Conservation (phyloP, 2,329 filamentous ascomycete species). For the Aspergillus sp. region DNA sequence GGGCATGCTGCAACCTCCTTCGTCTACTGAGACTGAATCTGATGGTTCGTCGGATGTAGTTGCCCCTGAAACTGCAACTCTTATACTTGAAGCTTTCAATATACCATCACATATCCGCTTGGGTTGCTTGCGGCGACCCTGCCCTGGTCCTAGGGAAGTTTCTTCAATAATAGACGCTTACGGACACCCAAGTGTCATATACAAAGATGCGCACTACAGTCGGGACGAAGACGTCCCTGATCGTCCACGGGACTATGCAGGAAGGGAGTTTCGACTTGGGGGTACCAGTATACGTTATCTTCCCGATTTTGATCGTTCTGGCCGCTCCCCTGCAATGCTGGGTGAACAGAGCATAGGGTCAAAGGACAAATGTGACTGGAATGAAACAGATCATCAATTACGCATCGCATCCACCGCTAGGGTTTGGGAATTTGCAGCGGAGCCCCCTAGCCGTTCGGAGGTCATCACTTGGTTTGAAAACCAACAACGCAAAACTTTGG, state of each 20-base stretch:
- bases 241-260: constrained; percentile 77
- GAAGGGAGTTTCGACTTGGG: constrained; percentile 76
- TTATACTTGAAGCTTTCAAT: constrained; percentile 31
- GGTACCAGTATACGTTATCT: constrained; percentile 77
- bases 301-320: constrained; percentile 70
- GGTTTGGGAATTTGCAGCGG: constrained; percentile 73
- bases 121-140: constrained; percentile 25
- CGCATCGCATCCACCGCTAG: constrained; percentile 61
- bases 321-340: constrained; percentile 55
- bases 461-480: constrained; percentile 68
- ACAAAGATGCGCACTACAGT: constrained; percentile 84
- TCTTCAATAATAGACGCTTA: constrained; percentile 56
- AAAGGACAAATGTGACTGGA: constrained; percentile 54
- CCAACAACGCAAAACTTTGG: constrained; percentile 17
- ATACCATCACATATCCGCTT: constrained; percentile 22
- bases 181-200: constrained; percentile 67
- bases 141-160: constrained; percentile 47
- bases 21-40: constrained; percentile 17
- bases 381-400: constrained; percentile 53
- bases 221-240: constrained; percentile 79
- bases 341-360: constrained; percentile 52
- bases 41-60: constrained; percentile 16
- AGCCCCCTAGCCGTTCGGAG: constrained; percentile 69
- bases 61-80: constrained; percentile 18
- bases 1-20: constrained; percentile 21